These are phyloP conservation scores for Toxoplasma gondii DNA, from an alignment of 169 alveolate genomes.

Conservation along the genomic window DNA sequence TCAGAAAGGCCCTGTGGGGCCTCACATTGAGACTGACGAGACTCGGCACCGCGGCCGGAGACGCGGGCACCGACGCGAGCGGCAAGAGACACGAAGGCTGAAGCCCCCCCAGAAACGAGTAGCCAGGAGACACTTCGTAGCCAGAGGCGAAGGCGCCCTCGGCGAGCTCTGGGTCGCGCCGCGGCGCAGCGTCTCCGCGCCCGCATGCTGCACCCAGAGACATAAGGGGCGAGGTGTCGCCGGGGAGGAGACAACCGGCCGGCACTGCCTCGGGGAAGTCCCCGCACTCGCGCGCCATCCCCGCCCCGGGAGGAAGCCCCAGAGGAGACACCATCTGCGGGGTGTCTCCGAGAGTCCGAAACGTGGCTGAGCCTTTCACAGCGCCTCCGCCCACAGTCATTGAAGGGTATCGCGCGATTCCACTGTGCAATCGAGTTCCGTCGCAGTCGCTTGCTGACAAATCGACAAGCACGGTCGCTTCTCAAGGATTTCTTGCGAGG, in stretches of 20 bases:
- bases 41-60: neutral
- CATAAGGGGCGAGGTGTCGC: neutral
- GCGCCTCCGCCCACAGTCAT: no score
- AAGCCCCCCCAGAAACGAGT: neutral
- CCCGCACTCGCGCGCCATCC: no score
- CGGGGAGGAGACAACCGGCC: no score
- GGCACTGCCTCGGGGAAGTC: no score
- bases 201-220: neutral
- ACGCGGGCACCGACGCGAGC: neutral
- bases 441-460: no score
- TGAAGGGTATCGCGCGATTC: no score
- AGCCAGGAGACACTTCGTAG: neutral
- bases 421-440: no score
- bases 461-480: no score
- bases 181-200: no score
- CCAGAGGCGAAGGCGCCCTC: neutral
- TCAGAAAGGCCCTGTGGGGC: conserved; percentile 41
- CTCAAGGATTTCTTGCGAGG: no score
- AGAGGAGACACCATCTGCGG: neutral
- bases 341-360: neutral
- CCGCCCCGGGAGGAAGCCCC: neutral
- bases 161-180: neutral
- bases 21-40: neutral
- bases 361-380: no score
- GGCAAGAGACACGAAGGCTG: neutral